phyloP scores from a whole-genome alignment of 768 basidiomycete species.

The Mycena epipterygia region DNA sequence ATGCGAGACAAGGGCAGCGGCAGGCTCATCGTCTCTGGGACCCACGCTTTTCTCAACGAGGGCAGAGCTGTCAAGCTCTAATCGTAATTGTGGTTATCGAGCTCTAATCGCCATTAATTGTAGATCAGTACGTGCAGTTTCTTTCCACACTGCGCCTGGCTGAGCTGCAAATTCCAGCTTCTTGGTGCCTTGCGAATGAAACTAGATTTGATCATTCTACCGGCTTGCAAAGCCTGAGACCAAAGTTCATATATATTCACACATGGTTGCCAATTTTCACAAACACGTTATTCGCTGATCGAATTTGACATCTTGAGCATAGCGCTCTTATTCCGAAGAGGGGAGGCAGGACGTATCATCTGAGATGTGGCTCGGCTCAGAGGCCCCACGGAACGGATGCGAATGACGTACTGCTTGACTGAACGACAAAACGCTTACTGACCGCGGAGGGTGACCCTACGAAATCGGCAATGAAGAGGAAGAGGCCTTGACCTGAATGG shows the following conservation, averaged over 20 bases:
- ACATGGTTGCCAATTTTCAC: no score
- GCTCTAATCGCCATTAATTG: no score
- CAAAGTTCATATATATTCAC: no score
- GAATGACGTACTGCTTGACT: slow-evolving; percentile 15
- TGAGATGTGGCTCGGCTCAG: slow-evolving; percentile 15
- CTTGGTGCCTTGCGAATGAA: no score
- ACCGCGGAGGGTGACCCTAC: not conserved
- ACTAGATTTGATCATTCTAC: no score
- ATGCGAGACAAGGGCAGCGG: slow-evolving; percentile 26
- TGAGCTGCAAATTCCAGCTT: no score
- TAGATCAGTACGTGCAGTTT: no score
- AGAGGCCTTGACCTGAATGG: slow-evolving; percentile 17
- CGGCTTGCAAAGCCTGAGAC: no score
- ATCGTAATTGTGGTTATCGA: no score
- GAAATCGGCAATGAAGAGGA: slow-evolving; percentile 8
- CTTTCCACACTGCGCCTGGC: no score
- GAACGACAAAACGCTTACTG: slow-evolving; percentile 16
- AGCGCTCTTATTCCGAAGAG: slow-evolving; percentile 6
- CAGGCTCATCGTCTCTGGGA: slow-evolving; percentile 14
- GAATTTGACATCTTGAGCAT: not conserved
- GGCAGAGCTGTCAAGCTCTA: slow-evolving; percentile 2
- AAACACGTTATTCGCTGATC: not conserved
- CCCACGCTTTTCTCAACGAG: slow-evolving; percentile 23
- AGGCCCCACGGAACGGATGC: slow-evolving; percentile 6
- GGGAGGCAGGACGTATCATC: slow-evolving; percentile 14